phyloP scores from a whole-genome alignment of 169 alveolate genomes.

The Plasmodium berghei region DNA sequence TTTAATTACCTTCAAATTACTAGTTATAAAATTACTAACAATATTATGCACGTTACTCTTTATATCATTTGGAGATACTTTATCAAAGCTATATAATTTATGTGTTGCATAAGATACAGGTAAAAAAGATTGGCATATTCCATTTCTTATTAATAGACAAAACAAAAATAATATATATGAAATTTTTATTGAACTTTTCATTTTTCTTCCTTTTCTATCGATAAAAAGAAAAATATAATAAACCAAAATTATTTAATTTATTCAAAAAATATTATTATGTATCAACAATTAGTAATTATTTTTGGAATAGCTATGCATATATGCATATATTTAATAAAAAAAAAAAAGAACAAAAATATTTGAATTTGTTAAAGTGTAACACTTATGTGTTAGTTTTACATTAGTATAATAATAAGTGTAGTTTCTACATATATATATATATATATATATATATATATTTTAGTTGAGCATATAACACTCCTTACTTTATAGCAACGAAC shows the following conservation, averaged over 20 bases:
- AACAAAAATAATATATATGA: conserved; percentile 1
- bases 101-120: conserved; percentile 71
- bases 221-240: too few species aligned
- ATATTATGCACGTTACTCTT: conserved; percentile 40
- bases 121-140: conserved; percentile 38
- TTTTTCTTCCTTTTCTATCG: too few species aligned
- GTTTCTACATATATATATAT: not conserved
- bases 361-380: not conserved
- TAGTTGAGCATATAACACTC: not conserved
- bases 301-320: not conserved
- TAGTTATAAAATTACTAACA: conserved; percentile 46
- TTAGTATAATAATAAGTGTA: not conserved
- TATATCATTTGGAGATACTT: conserved; percentile 42
- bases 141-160: not conserved
- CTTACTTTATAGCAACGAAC: not conserved
- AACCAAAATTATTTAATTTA: too few species aligned
- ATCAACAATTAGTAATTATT: too few species aligned
- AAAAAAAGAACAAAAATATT: not conserved
- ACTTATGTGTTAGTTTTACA: not conserved
- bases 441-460: not conserved
- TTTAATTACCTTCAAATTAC: conserved; percentile 30
- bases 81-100: conserved; percentile 44
- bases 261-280: too few species aligned
- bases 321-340: not conserved
- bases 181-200: too few species aligned